Evolutionary conservation across 108 stramenopile genomes (phyloP).

Genomic region (Skeletonema costatum): DNA sequence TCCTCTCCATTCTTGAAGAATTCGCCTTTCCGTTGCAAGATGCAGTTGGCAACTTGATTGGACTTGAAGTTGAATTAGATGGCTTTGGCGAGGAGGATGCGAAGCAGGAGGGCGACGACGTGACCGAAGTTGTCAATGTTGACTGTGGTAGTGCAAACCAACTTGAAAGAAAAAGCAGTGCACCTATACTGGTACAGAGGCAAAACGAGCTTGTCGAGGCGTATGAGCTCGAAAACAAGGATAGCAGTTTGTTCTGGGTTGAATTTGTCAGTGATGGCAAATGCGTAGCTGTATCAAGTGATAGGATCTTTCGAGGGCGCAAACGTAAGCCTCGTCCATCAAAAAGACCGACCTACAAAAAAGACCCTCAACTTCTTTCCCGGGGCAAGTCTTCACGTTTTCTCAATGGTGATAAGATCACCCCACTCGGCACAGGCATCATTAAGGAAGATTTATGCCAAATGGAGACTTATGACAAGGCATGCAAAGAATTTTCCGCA

Average conservation of each 20-base stretch:
- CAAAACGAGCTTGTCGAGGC: neutral
- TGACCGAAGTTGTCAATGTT: neutral
- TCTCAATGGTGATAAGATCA: neutral
- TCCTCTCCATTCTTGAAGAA: slow-evolving; percentile 21
- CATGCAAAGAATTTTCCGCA: neutral
- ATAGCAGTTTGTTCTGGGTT: neutral
- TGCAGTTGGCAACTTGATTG: slow-evolving; percentile 13
- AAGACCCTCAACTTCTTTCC: neutral
- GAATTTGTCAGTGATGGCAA: neutral
- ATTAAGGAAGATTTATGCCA: neutral
- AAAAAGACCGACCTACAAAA: neutral
- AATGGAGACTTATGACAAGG: neutral
- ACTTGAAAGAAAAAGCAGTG: neutral
- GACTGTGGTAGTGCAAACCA: neutral
- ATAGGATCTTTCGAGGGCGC: neutral
- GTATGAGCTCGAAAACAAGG: neutral
- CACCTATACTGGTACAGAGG: neutral
- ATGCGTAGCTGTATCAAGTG: neutral
- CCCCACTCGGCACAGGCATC: neutral
- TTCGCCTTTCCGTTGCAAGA: slow-evolving; percentile 25
- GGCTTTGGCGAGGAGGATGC: neutral
- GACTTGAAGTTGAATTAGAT: slow-evolving; percentile 4
- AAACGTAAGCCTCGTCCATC: neutral
- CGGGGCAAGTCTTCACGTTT: neutral
- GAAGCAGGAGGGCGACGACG: neutral